Evolutionary conservation across 2,329 filamentous ascomycete genomes (phyloP).

Genomic region (Triangularia verruculosa): DNA sequence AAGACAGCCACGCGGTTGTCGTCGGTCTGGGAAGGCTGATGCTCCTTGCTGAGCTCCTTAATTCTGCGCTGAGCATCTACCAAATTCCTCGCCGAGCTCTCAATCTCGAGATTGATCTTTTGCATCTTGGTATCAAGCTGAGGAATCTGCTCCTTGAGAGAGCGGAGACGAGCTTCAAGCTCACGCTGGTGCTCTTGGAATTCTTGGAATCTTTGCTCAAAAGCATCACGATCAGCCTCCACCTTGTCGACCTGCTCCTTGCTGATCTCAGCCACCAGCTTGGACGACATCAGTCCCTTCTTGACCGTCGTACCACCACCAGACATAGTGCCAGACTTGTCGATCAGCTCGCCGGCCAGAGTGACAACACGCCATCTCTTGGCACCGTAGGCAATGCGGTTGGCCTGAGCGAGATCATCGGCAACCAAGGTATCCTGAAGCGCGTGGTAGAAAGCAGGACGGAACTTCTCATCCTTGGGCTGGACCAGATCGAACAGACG

Average conservation of each 20-base stretch:
- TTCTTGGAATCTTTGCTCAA: slow-evolving; percentile 78
- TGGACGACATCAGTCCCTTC: slow-evolving; percentile 94
- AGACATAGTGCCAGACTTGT: slow-evolving; percentile 98
- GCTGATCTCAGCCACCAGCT: slow-evolving; percentile 79
- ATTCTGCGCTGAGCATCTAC: slow-evolving; percentile 80
- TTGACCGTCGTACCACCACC: slow-evolving; percentile 90
- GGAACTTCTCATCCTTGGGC: slow-evolving; percentile 82
- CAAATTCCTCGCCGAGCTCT: slow-evolving; percentile 81
- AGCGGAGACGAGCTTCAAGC: slow-evolving; percentile 69
- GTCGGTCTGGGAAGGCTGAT: slow-evolving; percentile 77
- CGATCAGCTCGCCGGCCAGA: slow-evolving; percentile 89
- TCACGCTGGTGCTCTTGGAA: slow-evolving; percentile 83
- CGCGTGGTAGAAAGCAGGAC: slow-evolving; percentile 90
- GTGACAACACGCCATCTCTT: slow-evolving; percentile 96
- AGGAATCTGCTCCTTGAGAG: slow-evolving; percentile 75
- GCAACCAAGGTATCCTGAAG: slow-evolving; percentile 95
- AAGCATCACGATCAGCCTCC: slow-evolving; percentile 78
- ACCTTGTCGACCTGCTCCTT: slow-evolving; percentile 87
- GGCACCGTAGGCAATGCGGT: slow-evolving; percentile 92
- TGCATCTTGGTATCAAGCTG: slow-evolving; percentile 85
- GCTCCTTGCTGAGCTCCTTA: slow-evolving; percentile 77
- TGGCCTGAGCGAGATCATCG: slow-evolving; percentile 88
- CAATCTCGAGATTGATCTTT: slow-evolving; percentile 84
- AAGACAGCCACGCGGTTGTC: slow-evolving; percentile 69
- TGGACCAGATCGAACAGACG: slow-evolving; percentile 90